These are phyloP conservation scores for Nemania sp. DNA, from an alignment of 2,329 filamentous ascomycete species.

Conservation along the genomic window DNA sequence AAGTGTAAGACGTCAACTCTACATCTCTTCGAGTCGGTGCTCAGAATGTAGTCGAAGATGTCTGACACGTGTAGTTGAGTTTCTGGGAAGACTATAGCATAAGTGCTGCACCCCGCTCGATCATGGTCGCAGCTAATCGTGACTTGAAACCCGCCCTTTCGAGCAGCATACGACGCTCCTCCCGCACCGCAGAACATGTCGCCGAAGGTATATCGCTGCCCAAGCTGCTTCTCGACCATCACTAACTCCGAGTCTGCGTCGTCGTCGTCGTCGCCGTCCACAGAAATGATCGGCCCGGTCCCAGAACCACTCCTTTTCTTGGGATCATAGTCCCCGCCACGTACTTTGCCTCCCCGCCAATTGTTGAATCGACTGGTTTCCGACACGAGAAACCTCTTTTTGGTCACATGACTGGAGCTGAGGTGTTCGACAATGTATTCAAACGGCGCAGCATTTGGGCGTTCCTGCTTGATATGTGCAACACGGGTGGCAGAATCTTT, in stretches of 20 bases:
- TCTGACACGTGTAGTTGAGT: slow-evolving; percentile 52
- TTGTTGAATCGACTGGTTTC: slow-evolving; percentile 31
- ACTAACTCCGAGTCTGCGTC: slow-evolving; percentile 15
- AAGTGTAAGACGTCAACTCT: slow-evolving; percentile 72
- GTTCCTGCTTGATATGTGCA: slow-evolving; percentile 6
- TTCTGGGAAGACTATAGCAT: slow-evolving; percentile 60
- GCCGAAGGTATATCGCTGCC: slow-evolving; percentile 57
- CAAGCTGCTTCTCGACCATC: slow-evolving; percentile 27
- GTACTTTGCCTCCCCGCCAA: slow-evolving; percentile 35
- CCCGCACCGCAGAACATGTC: slow-evolving; percentile 68
- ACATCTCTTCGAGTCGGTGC: slow-evolving; percentile 35
- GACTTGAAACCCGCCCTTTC: slow-evolving; percentile 56
- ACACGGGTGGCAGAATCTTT: slow-evolving; percentile 31
- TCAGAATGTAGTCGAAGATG: slow-evolving; percentile 53
- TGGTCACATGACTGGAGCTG: slow-evolving; percentile 34
- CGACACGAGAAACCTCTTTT: slow-evolving; percentile 34
- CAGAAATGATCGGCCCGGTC: slow-evolving; percentile 16
- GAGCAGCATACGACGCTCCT: slow-evolving; percentile 60
- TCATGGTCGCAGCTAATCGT: slow-evolving; percentile 68
- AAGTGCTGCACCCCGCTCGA: slow-evolving; percentile 58
- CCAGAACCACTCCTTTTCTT: slow-evolving; percentile 12
- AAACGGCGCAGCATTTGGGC: slow-evolving; percentile 28
- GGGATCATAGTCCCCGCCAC: slow-evolving; percentile 32
- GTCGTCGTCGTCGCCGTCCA: slow-evolving; percentile 25
- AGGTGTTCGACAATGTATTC: slow-evolving; percentile 36